Conservation (phyloP, 2,329 filamentous ascomycete genomes). For the Neofusicoccum sp. region DNA sequence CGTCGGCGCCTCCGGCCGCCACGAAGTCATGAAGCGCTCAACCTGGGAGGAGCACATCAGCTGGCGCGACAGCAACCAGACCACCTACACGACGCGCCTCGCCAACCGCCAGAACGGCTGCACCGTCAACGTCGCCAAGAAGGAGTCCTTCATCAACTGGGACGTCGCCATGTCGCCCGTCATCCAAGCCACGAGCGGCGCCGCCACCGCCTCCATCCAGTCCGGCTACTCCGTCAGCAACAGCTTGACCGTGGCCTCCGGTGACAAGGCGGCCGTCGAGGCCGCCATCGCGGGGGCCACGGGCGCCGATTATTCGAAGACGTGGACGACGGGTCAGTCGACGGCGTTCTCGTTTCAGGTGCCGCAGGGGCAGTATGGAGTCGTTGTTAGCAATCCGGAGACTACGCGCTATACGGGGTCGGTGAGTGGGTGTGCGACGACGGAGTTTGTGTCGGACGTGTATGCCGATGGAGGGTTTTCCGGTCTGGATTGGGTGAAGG, state of each 20-base stretch:
- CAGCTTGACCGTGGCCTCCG: conserved; percentile 23
- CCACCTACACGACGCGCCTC: background rate
- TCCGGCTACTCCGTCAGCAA: conserved; percentile 11
- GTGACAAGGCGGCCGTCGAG: conserved; percentile 1
- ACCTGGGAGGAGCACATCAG: background rate
- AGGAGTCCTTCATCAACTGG: background rate
- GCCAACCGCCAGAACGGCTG: background rate
- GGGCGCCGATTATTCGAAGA: background rate
- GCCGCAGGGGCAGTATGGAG: conserved; percentile 42
- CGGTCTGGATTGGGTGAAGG: conserved; percentile 44
- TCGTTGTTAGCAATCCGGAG: conserved; percentile 44
- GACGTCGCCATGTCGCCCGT: conserved; percentile 5
- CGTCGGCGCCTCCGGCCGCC: background rate
- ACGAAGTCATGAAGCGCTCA: background rate
- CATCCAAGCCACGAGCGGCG: background rate
- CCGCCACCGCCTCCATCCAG: background rate
- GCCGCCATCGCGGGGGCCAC: background rate
- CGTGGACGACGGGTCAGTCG: conserved; percentile 30
- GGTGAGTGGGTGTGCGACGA: conserved; percentile 39
- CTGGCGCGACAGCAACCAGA: background rate
- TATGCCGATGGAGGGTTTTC: conserved; percentile 37
- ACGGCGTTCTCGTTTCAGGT: conserved; percentile 37
- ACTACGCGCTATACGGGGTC: conserved; percentile 39
- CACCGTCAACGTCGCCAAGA: background rate
- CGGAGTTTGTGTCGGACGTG: conserved; percentile 38